A percentile compares a stretch with the other conserved stretches of the same genome.
Conservation (phyloP, 2,329 filamentous ascomycete species). For the Eurotiales sp. region DNA sequence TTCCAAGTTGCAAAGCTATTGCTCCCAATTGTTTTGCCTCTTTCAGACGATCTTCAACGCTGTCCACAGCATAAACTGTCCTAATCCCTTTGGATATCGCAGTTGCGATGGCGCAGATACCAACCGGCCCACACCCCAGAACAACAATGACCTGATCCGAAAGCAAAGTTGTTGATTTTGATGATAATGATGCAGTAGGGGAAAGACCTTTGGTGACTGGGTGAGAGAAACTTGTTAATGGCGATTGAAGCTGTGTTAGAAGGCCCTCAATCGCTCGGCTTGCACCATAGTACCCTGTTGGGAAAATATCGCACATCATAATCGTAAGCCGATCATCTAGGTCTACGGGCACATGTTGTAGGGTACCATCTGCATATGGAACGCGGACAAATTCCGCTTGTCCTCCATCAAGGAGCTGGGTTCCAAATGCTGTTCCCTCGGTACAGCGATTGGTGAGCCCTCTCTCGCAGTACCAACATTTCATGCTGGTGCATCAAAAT, state of each 20-base stretch:
- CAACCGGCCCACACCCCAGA: conserved; percentile 76
- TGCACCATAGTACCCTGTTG: conserved; percentile 61
- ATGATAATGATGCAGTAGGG: no score
- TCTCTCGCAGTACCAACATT: conserved; percentile 58
- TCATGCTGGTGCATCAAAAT: conserved; percentile 62
- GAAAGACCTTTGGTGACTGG: no score
- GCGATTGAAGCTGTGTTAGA: conserved; percentile 48
- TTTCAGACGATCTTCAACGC: conserved; percentile 65
- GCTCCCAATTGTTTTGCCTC: conserved; percentile 68
- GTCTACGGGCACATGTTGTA: conserved; percentile 62
- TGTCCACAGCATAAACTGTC: conserved; percentile 70
- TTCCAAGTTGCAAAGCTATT: conserved; percentile 69
- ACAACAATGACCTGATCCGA: conserved; percentile 59
- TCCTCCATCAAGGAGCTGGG: conserved; percentile 61
- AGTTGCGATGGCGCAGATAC: conserved; percentile 71
- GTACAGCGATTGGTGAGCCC: conserved; percentile 68
- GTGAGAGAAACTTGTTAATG: no score
- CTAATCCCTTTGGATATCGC: conserved; percentile 63
- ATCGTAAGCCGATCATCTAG: conserved; percentile 68
- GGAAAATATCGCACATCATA: conserved; percentile 85
- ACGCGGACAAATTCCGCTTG: conserved; percentile 78
- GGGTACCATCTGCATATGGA: conserved; percentile 71
- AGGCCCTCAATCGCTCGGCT: background rate
- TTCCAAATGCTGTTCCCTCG: conserved; percentile 65
- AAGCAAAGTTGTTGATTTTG: conserved; percentile 39